A percentile compares a stretch with the other conserved stretches of the same genome.
Conservation (phyloP, 2,329 filamentous ascomycete genomes). For the Magnaporthiopsis poae region DNA sequence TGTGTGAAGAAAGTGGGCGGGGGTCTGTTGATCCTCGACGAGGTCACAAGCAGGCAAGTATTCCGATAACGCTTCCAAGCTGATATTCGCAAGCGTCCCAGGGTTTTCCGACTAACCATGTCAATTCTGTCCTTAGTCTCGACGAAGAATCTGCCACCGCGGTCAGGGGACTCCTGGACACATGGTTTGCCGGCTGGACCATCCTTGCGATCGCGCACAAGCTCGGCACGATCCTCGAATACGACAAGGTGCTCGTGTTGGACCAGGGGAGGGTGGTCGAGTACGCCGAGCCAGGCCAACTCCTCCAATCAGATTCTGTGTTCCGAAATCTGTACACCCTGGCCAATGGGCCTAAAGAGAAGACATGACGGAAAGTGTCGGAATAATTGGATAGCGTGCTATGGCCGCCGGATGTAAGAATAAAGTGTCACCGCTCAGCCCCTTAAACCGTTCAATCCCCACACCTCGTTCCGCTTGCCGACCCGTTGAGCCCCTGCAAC, state of each 20-base stretch:
- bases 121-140: slow-evolving; percentile 28
- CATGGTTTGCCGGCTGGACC: slow-evolving; percentile 44
- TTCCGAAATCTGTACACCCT: background rate
- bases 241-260: slow-evolving; percentile 40
- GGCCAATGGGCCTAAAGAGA: background rate
- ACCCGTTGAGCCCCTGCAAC: too few relatives aligned
- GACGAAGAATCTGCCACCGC: slow-evolving; percentile 45
- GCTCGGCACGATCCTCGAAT: slow-evolving; percentile 35
- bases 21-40: slow-evolving; percentile 33
- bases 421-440: too few relatives aligned
- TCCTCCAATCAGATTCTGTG: slow-evolving; percentile 7
- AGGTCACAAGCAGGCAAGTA: slow-evolving; percentile 27
- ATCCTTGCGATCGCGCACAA: slow-evolving; percentile 31
- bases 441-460: too few relatives aligned
- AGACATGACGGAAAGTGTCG: background rate
- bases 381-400: too few relatives aligned
- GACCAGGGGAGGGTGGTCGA: slow-evolving; percentile 26
- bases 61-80: too few relatives aligned
- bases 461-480: too few relatives aligned
- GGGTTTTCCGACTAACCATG: background rate
- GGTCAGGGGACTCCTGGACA: slow-evolving; percentile 44
- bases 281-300: slow-evolving; percentile 13
- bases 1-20: slow-evolving; percentile 3
- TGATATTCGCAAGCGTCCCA: too few relatives aligned
- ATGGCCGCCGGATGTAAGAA: too few relatives aligned